Evolutionary conservation across 176 grass and related monocot genomes (phyloP).

Genomic region (Tillandsia leiboldiana): DNA sequence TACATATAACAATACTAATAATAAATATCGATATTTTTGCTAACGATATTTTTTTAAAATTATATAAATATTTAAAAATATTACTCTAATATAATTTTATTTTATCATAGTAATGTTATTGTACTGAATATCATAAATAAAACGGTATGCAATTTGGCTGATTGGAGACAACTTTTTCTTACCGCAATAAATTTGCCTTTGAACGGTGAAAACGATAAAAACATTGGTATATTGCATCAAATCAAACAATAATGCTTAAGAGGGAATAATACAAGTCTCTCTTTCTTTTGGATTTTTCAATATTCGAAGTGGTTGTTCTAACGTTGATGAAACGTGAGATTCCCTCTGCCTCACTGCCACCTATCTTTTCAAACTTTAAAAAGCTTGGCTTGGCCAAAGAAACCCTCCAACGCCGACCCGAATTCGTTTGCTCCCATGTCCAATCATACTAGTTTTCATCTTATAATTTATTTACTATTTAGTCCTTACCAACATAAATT

Average conservation of each 20-base stretch:
- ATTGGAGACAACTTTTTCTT: not conserved
- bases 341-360: not conserved
- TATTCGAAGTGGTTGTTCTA: not conserved
- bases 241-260: not conserved
- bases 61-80: too few relatives aligned
- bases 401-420: not conserved
- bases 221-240: not conserved
- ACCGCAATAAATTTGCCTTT: not conserved
- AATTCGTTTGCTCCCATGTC: too few relatives aligned
- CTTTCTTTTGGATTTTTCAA: not conserved
- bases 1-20: too few relatives aligned
- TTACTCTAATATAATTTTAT: too few relatives aligned
- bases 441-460: not conserved
- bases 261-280: not conserved
- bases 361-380: conserved; percentile 1
- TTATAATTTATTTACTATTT: not conserved
- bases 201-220: not conserved
- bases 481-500: too few relatives aligned
- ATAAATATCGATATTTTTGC: too few relatives aligned
- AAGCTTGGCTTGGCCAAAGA: not conserved
- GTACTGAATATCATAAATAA: too few relatives aligned
- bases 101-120: too few relatives aligned
- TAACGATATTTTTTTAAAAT: too few relatives aligned
- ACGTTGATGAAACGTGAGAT: not conserved
- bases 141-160: too few relatives aligned